A percentile compares a stretch with the other conserved stretches of the same genome.
Conservation (phyloP, 345 rosid species). For the Murraya paniculata region DNA sequence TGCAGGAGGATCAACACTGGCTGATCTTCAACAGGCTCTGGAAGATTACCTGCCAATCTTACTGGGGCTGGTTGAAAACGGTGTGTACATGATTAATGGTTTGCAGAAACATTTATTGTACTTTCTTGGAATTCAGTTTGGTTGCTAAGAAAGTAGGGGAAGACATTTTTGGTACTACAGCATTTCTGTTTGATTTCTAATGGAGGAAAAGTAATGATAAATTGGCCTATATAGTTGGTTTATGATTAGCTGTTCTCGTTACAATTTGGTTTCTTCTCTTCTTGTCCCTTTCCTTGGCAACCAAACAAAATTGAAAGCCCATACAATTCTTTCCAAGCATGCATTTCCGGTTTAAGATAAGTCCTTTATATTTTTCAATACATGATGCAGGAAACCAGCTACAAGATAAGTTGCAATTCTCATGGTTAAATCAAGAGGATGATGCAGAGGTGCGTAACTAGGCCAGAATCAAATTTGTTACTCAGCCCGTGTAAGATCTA, state of each 20-base stretch:
- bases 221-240: neutral
- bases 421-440: constrained; percentile 72
- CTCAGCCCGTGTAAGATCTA: neutral
- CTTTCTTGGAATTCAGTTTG: neutral
- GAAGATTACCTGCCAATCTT: constrained; percentile 71
- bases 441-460: constrained; percentile 40
- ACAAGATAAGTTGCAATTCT: constrained; percentile 45
- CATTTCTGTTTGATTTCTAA: neutral
- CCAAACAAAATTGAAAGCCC: neutral
- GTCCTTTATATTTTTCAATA: constrained; percentile 3
- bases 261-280: neutral
- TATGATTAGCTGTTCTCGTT: neutral
- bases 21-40: constrained; percentile 67
- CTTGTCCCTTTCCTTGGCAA: neutral
- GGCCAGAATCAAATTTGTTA: neutral
- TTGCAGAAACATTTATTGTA: neutral
- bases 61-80: constrained; percentile 54
- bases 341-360: neutral
- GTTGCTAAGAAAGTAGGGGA: neutral
- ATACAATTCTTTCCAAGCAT: neutral
- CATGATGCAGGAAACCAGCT: constrained; percentile 39
- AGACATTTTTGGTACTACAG: too few relatives aligned
- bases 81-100: constrained; percentile 15
- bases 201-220: neutral
- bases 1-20: constrained; percentile 66